Evolutionary conservation across 2,329 filamentous ascomycete genomes (phyloP).

Genomic region (Scedosporium dehoogii): DNA sequence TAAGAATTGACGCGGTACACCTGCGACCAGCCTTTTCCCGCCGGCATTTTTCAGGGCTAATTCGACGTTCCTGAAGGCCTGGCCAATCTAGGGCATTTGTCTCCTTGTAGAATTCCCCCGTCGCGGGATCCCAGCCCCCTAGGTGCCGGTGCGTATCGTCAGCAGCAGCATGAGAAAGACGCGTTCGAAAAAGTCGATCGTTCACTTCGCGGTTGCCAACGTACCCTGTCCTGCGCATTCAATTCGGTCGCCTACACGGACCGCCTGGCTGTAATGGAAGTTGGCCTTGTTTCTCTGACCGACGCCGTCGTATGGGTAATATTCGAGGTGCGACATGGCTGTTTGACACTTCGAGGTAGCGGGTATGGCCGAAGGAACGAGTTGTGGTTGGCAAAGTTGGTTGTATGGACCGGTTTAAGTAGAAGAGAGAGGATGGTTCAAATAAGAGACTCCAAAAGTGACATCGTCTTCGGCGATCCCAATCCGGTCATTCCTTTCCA

Average conservation of each 20-base stretch:
- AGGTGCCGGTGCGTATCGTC: background rate
- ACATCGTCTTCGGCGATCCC: no score
- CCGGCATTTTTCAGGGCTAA: constrained; percentile 38
- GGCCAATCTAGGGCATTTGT: constrained; percentile 36
- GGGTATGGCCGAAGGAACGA: no score
- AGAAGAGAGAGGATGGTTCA: no score
- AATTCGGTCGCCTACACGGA: constrained; percentile 36
- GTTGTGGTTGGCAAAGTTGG: no score
- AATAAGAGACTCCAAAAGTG: no score
- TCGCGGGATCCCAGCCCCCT: constrained; percentile 24
- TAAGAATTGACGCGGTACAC: constrained; percentile 40
- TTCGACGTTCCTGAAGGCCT: constrained; percentile 49
- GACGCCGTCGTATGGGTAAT: constrained; percentile 22
- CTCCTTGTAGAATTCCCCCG: constrained; percentile 19
- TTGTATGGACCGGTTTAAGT: no score
- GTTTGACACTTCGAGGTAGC: no score
- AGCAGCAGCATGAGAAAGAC: background rate
- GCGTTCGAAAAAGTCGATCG: no score
- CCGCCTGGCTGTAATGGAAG: constrained; percentile 34
- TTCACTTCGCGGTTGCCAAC: constrained; percentile 1
- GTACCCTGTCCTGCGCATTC: constrained; percentile 36
- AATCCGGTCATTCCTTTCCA: no score
- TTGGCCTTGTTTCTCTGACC: constrained; percentile 19
- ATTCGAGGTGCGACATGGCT: constrained; percentile 21
- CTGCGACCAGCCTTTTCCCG: constrained; percentile 44